Evolutionary conservation across 23 red algal species (phyloP).

Genomic region (Gracilaria vermiculophylla): DNA sequence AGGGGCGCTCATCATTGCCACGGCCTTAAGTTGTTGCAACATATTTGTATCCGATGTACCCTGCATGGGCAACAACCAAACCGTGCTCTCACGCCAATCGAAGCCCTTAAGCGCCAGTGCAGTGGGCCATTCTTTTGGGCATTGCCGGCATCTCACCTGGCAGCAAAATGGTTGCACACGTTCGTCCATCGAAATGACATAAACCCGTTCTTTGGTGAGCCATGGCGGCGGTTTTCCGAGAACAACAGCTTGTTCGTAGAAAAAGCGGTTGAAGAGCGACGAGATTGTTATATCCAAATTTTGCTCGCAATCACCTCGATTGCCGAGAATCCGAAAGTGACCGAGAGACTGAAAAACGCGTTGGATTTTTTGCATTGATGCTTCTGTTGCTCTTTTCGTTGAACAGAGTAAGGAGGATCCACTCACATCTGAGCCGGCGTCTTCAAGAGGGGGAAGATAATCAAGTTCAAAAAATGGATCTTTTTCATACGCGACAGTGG

Average conservation of each 20-base stretch:
- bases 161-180: not conserved
- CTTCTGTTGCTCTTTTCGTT: no score
- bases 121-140: not conserved
- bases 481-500: no score
- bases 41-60: not conserved
- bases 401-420: no score
- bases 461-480: no score
- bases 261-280: not conserved
- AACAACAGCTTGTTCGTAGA: not conserved
- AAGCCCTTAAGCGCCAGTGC: not conserved
- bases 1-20: not conserved
- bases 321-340: not conserved
- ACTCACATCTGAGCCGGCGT: no score
- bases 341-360: no score
- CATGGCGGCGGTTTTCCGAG: not conserved
- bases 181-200: not conserved
- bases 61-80: not conserved
- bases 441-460: no score
- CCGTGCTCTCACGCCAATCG: not conserved
- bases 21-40: not conserved
- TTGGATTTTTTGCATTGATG: no score
- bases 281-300: not conserved
- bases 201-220: not conserved
- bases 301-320: not conserved
- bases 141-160: not conserved